Evolutionary conservation across 78 protist genomes (phyloP).

Genomic region (Emiliania huxleyi): DNA sequence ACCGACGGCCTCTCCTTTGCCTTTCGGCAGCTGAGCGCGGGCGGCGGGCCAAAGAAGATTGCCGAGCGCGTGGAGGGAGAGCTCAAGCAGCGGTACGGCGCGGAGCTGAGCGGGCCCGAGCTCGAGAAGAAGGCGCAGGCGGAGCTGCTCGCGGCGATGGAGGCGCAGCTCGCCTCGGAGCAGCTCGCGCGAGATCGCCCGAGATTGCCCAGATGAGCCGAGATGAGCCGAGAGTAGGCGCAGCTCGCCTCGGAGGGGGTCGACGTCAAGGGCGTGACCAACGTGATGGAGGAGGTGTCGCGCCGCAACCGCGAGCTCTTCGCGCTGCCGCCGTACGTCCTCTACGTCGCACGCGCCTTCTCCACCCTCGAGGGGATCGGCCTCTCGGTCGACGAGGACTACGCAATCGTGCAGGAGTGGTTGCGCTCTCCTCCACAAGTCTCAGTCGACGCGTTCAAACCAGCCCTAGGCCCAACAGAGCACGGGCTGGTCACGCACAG

Average conservation of each 20-base stretch:
- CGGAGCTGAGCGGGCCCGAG: background rate
- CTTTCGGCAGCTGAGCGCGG: constrained; percentile 10
- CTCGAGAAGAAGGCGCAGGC: background rate
- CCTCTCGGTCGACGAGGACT: too few relatives aligned
- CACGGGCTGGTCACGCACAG: too few relatives aligned
- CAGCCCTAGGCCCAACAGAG: too few relatives aligned
- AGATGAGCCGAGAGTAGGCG: too few relatives aligned
- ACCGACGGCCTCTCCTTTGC: background rate
- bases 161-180: too few relatives aligned
- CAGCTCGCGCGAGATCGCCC: too few relatives aligned
- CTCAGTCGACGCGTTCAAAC: too few relatives aligned
- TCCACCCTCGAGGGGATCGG: constrained; percentile 34
- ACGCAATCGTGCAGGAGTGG: too few relatives aligned
- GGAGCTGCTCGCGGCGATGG: background rate
- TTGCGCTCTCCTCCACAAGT: too few relatives aligned
- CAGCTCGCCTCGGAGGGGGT: background rate
- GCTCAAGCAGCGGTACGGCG: constrained; percentile 16
- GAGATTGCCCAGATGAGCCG: too few relatives aligned
- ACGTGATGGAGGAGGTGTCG: constrained; percentile 27
- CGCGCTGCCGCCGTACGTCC: constrained; percentile 33
- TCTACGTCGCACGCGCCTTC: constrained; percentile 11
- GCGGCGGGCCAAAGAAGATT: constrained; percentile 46
- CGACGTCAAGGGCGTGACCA: constrained; percentile 4
- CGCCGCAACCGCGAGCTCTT: background rate
- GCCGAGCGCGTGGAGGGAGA: background rate